Conservation (phyloP, 768 basidiomycete species). For the Suillus paluster region DNA sequence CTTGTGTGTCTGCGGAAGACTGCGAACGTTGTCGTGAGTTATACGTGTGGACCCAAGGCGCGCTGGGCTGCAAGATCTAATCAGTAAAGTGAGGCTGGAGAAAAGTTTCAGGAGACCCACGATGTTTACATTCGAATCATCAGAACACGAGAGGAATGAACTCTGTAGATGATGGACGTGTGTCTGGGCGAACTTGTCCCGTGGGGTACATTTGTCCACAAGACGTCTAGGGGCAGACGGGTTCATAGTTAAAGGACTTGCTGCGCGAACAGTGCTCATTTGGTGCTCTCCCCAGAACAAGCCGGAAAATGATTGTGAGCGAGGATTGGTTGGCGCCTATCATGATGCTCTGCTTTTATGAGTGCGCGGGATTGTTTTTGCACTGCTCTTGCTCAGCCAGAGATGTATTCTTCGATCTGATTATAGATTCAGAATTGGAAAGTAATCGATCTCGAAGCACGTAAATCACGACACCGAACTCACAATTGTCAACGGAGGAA, state of each 20-base stretch:
- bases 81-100: neutral
- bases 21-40: conserved; percentile 34
- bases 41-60: conserved; percentile 12
- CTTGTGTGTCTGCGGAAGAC: conserved; percentile 37
- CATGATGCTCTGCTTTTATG: conserved; percentile 21
- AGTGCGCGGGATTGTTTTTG: conserved; percentile 18
- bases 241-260: conserved; percentile 15
- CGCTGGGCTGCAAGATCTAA: conserved; percentile 20
- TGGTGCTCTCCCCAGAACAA: neutral
- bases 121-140: conserved; percentile 28
- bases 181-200: conserved; percentile 37
- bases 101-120: conserved; percentile 18
- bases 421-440: conserved; percentile 19
- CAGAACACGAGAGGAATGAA: conserved; percentile 30
- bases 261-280: neutral
- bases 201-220: conserved; percentile 39
- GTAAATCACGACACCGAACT: conserved; percentile 26
- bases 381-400: neutral
- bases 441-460: conserved; percentile 21
- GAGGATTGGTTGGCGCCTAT: neutral
- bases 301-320: neutral
- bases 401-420: conserved; percentile 19
- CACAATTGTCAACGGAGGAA: conserved; percentile 5
- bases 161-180: conserved; percentile 32
- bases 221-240: conserved; percentile 30